Base-by-base conservation (phyloP, 2,329 filamentous ascomycete species). In the Aspergillus jensenii region DNA sequence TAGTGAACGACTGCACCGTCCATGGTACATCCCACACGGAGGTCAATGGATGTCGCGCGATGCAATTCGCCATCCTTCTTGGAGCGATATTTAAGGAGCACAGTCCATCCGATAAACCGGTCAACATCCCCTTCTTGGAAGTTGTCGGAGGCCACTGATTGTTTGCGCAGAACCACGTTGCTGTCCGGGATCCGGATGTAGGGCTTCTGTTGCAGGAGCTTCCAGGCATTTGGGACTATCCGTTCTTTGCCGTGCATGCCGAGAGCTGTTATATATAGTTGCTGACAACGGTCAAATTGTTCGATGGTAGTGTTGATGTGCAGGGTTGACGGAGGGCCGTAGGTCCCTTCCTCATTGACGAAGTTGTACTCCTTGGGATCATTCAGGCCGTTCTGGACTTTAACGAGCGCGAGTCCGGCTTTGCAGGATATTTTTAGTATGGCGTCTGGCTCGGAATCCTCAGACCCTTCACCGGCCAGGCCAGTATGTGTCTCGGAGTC, bases 1-100 rank as follows among this genome's bases (percentile, higher is more conserved):
- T 52, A 52, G 39, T 52, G 43, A 6, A 52, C 49, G 12, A 52
- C 39, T 11, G 49, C 49, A n/a, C 49, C 49, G 25, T 52, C 49
- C 49, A 52, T 43, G 5, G 39, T 43, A 19, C 23, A 21, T 1
- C 49, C 49, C 4, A 52, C 49, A 2, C 49, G 49, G 25, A 52
- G 49, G 12, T 52, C 49, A 14, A 52, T 44, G 15, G 39, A 43
- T 2, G 49, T 52, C 8, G 49, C 39, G 25, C 49, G 49, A 27
- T 52, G 12, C 1, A 52, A 23, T 3, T 31, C 2, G 7, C 49
- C 49, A 17, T 52, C 39, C 9, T 33, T 52, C 8, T 40, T 40
- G 1, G 27, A 31, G 17, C 49, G 49, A 25, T 44, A 25, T 23
- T 23, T 25, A 2, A 52, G 39, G 11, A 52, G 39, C 9, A 52